Conservation (phyloP, 1,284 basidiomycete species). For the Pseudomicrostroma phylloplanum region DNA sequence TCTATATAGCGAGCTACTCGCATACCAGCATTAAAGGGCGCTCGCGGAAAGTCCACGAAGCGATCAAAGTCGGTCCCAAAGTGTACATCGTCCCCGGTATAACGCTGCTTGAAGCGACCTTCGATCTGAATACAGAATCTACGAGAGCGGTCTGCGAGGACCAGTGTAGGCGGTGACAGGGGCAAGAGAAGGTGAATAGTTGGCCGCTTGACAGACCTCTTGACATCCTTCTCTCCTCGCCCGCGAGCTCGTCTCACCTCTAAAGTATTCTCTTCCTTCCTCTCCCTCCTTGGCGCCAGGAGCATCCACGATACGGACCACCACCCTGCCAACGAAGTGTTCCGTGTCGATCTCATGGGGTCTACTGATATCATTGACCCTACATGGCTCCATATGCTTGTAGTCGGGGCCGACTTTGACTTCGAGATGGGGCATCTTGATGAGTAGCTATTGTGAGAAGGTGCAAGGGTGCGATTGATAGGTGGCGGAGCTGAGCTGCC, state of each 20-base stretch:
- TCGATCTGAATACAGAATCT: constrained; percentile 54
- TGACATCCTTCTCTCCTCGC: neutral
- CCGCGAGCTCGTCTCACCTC: constrained; percentile 7
- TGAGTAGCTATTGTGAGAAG: neutral
- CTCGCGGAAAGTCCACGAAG: constrained; percentile 45
- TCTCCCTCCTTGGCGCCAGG: constrained; percentile 43
- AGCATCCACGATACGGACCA: constrained; percentile 52
- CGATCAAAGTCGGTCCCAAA: constrained; percentile 47
- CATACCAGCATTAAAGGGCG: constrained; percentile 53
- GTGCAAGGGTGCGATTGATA: neutral
- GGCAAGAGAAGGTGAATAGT: neutral
- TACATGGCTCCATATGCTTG: constrained; percentile 45
- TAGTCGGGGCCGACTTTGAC: constrained; percentile 51
- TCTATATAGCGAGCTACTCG: constrained; percentile 49
- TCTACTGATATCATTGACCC: constrained; percentile 47
- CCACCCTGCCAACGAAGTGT: constrained; percentile 51
- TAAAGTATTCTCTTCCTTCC: constrained; percentile 43
- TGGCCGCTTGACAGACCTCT: neutral
- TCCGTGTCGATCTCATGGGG: constrained; percentile 53
- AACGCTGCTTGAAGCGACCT: constrained; percentile 51
- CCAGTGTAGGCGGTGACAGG: constrained; percentile 22
- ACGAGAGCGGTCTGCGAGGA: constrained; percentile 47
- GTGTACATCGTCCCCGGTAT: constrained; percentile 39
- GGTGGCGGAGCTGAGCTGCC: neutral
- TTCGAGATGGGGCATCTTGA: constrained; percentile 41